Base-by-base conservation (phyloP, 495 filamentous ascomycete genomes). In the Parathielavia hyrcaniae region DNA sequence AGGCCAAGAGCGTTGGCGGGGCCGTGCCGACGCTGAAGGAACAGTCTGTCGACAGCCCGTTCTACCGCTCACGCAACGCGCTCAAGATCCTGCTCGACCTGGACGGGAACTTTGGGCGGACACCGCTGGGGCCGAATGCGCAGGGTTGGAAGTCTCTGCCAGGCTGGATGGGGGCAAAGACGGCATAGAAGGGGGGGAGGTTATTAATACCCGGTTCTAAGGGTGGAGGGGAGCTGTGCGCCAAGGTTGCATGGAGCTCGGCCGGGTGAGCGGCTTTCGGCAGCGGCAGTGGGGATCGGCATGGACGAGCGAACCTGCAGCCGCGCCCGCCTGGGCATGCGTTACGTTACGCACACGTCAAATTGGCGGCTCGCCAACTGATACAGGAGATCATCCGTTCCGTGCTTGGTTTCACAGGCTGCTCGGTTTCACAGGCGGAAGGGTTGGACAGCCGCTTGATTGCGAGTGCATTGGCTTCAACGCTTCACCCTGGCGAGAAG, bases 1-100 rank as follows among this genome's bases (percentile, higher is more conserved):
- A 70, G 58, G 68, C 69, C 50, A 76, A 67, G 67, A 34, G 66
- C 76, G 16, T 56, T 8, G 69, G 65, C 19, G 73, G 71, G 5
- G 69, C 63, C 9, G 57, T 70, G 17, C 62, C 68, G 14, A 68
- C 69, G 0, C 62, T 80, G 58, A 74, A 67, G 40, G 81, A 81
- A 57, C 80, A 80, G 22, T 65, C 76, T 51, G 83, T 84, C 17
- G 63, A 74, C 8, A 80, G 95, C 58, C 87, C 89, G 14, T 93
- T 91, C 68, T 75, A 95, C 59, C 79, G 93, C 62, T 95, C 88
- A 68, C 75, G 91, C 53, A 97, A 97, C 64, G 93, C 95, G n/a
- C 74, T 98, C 63, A 97, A 96, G 79, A 87, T 97, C 60, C 90
- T 98, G 63, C 81, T 98, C 35, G 93, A 98, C 67, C 75, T 98